These are phyloP conservation scores for Phytophthora multivora DNA, from an alignment of 352 stramenopile species.

Conservation along the genomic window DNA sequence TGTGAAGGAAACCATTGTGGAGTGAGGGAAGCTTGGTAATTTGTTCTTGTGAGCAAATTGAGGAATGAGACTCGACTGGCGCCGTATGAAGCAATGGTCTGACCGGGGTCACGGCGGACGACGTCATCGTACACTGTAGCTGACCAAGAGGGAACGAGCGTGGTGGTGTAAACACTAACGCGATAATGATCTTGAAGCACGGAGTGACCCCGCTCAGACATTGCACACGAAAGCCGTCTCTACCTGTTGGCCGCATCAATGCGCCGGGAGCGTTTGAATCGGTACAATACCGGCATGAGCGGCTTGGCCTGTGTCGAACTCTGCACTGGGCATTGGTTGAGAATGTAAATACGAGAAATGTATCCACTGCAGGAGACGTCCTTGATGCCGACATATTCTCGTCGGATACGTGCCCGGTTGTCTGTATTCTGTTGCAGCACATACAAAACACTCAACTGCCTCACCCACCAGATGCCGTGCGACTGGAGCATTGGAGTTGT, in stretches of 20 bases:
- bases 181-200: slow-evolving; percentile 16
- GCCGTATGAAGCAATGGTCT: not conserved
- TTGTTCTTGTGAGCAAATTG: slow-evolving; percentile 26
- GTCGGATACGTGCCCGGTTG: no score
- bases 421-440: slow-evolving; percentile 9
- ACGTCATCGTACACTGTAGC: not conserved
- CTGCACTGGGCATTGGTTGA: no score
- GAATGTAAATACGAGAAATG: not conserved
- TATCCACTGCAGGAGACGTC: not conserved
- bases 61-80: slow-evolving; percentile 6
- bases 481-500: slow-evolving; percentile 9
- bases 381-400: not conserved
- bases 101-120: not conserved
- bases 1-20: slow-evolving; percentile 17
- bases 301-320: no score
- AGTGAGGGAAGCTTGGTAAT: slow-evolving; percentile 6
- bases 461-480: slow-evolving; percentile 12
- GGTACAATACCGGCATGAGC: not conserved
- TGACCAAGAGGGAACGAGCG: slow-evolving; percentile 8
- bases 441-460: not conserved
- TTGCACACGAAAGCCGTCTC: slow-evolving; percentile 14
- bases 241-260: not conserved
- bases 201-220: slow-evolving; percentile 10
- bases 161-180: not conserved
- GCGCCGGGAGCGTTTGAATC: not conserved